phyloP scores from a whole-genome alignment of 2,329 filamentous ascomycete genomes.

The Exserohilum rostratum region DNA sequence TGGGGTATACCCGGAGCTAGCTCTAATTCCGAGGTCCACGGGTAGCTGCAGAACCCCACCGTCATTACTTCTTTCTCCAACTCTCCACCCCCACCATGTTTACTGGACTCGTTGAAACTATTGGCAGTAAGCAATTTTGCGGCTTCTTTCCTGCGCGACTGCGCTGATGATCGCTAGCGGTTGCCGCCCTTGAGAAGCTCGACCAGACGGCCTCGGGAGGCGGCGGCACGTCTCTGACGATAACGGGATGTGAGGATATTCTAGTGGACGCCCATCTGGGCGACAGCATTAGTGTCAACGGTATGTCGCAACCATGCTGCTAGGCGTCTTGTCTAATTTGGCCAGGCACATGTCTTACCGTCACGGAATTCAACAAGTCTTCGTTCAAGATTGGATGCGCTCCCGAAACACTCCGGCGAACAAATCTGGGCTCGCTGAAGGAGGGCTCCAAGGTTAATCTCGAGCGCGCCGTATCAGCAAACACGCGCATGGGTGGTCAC shows the following conservation, averaged over 20 bases:
- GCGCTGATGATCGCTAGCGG: slow-evolving; percentile 63
- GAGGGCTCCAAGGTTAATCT: slow-evolving; percentile 79
- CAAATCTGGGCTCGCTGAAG: slow-evolving; percentile 81
- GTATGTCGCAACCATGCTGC: slow-evolving; percentile 50
- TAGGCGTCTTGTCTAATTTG: neutral
- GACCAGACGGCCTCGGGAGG: slow-evolving; percentile 73
- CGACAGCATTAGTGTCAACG: slow-evolving; percentile 94
- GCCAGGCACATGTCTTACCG: slow-evolving; percentile 83
- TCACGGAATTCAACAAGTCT: slow-evolving; percentile 70
- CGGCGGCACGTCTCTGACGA: slow-evolving; percentile 88
- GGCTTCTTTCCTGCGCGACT: slow-evolving; percentile 17
- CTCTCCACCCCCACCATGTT: slow-evolving; percentile 70
- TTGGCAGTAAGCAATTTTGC: slow-evolving; percentile 73
- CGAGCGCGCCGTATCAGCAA: slow-evolving; percentile 87
- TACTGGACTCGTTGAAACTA: slow-evolving; percentile 70
- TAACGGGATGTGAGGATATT: slow-evolving; percentile 75
- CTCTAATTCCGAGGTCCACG: slow-evolving; percentile 28
- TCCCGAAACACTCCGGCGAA: slow-evolving; percentile 93
- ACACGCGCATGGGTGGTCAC: slow-evolving; percentile 96
- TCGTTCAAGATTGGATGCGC: slow-evolving; percentile 91
- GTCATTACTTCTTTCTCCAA: slow-evolving; percentile 8
- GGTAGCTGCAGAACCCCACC: slow-evolving; percentile 31
- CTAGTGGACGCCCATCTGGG: slow-evolving; percentile 83
- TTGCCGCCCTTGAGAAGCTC: slow-evolving; percentile 79
- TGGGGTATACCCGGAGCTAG: slow-evolving; percentile 21